Conservation (phyloP, 2,329 filamentous ascomycete species). For the Fusarium dimerum region DNA sequence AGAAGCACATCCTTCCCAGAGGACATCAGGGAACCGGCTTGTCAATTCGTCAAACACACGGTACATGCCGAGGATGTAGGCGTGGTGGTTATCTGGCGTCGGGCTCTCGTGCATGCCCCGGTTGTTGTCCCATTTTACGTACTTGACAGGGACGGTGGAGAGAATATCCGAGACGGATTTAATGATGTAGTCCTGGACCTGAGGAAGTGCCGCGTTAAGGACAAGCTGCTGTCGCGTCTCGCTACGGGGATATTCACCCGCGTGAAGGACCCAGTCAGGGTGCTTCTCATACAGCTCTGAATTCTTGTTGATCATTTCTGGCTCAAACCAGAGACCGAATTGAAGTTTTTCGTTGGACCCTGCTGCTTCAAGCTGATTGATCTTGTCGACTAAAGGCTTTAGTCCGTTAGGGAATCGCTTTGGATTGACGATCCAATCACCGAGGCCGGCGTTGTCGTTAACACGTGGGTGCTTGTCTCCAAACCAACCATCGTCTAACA, state of each 20-base stretch:
- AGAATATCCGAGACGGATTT: slow-evolving; percentile 55
- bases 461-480: slow-evolving; percentile 58
- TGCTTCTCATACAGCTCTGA: slow-evolving; percentile 62
- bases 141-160: slow-evolving; percentile 53
- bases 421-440: slow-evolving; percentile 64
- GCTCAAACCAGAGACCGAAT: slow-evolving; percentile 69
- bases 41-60: slow-evolving; percentile 62
- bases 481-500: slow-evolving; percentile 70
- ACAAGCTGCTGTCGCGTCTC: slow-evolving; percentile 60
- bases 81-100: slow-evolving; percentile 53
- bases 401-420: slow-evolving; percentile 61
- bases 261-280: slow-evolving; percentile 64
- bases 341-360: slow-evolving; percentile 49
- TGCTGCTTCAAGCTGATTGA: slow-evolving; percentile 50
- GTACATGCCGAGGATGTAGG: slow-evolving; percentile 66
- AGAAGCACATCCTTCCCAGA: slow-evolving; percentile 68
- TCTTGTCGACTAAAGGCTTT: slow-evolving; percentile 48
- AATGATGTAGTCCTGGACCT: slow-evolving; percentile 66
- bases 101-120: slow-evolving; percentile 62
- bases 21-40: slow-evolving; percentile 58
- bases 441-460: slow-evolving; percentile 58
- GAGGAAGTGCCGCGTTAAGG: slow-evolving; percentile 59
- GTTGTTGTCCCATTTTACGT: slow-evolving; percentile 72
- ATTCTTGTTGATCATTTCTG: slow-evolving; percentile 67
- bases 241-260: slow-evolving; percentile 56